A percentile compares a stretch with the other conserved stretches of the same genome.
Conservation (phyloP, 805 yeast genomes). For the Yarrowia keelungensis region DNA sequence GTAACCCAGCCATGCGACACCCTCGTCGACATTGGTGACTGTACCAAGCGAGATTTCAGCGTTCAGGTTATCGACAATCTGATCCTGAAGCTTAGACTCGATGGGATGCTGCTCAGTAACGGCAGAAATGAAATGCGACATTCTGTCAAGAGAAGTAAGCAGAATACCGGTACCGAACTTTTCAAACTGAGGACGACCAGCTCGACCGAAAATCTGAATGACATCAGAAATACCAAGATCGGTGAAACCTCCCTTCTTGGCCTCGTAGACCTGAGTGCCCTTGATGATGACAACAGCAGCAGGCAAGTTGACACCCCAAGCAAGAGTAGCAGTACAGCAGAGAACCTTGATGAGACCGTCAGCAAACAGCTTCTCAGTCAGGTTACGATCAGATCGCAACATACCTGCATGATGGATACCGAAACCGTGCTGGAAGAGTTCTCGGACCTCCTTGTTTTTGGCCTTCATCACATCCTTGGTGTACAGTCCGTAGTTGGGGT, state of each 20-base stretch:
- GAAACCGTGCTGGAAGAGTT: constrained; percentile 79
- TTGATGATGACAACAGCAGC: constrained; percentile 97
- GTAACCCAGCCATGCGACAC: constrained; percentile 96
- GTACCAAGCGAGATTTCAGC: constrained; percentile 97
- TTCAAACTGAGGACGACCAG: constrained; percentile 98
- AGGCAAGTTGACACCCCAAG: constrained; percentile 99
- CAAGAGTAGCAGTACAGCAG: constrained; percentile 96
- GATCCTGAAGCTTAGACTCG: constrained; percentile 79
- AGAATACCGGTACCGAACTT: constrained; percentile 90
- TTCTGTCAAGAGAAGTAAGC: constrained; percentile 78
- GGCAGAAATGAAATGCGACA: constrained; percentile 88
- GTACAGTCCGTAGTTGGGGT: constrained; percentile 48
- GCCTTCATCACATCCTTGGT: constrained; percentile 71
- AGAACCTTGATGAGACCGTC: constrained; percentile 86
- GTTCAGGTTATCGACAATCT: constrained; percentile 87
- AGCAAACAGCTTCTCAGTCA: constrained; percentile 86
- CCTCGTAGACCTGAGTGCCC: constrained; percentile 95
- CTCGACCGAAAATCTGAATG: constrained; percentile 97
- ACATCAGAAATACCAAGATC: constrained; percentile 97
- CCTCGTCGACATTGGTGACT: constrained; percentile 93
- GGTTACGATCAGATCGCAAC: constrained; percentile 86
- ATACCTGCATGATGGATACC: constrained; percentile 98
- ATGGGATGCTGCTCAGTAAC: constrained; percentile 96
- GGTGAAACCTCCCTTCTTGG: constrained; percentile 91
- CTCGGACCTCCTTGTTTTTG: constrained; percentile 79